phyloP scores from a whole-genome alignment of 345 rosid species.

The Melastoma malabathricum region DNA sequence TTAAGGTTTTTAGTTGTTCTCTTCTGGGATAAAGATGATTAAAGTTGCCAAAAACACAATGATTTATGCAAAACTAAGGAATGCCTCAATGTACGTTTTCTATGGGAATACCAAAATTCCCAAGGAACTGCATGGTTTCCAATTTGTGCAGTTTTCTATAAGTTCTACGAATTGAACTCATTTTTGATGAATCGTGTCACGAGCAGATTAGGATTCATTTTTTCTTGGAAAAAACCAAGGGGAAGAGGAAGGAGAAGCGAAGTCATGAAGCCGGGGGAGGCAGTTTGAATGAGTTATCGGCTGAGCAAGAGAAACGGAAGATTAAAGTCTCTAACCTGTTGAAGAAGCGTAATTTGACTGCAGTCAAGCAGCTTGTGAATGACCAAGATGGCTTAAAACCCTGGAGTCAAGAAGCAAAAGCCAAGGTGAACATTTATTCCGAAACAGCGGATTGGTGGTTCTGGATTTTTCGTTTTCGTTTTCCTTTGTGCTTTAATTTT shows the following conservation, averaged over 20 bases:
- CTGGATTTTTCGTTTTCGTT: too few species aligned
- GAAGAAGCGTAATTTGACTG: conserved; percentile 65
- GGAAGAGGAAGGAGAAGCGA: conserved; percentile 29
- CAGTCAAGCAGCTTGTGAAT: conserved; percentile 69
- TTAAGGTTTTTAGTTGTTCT: too few species aligned
- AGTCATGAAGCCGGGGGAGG: conserved; percentile 23
- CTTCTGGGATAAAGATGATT: too few species aligned
- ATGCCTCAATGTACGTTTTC: too few species aligned
- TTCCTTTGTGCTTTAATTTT: too few species aligned
- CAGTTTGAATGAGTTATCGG: conserved; percentile 24
- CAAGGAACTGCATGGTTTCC: too few species aligned
- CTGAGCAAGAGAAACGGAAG: conserved; percentile 53
- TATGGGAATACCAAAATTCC: too few species aligned
- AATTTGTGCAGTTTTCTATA: conserved; percentile 1
- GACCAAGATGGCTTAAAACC: conserved; percentile 53
- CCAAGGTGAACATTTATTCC: conserved; percentile 51
- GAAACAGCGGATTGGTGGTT: conserved; percentile 1
- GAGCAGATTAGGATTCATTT: conserved; percentile 51
- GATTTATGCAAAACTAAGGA: too few species aligned
- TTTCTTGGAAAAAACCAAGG: conserved; percentile 66
- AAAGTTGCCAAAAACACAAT: too few species aligned
- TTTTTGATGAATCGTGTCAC: too few species aligned
- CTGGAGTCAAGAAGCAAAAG: conserved; percentile 62
- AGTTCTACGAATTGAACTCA: too few species aligned
- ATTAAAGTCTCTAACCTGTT: conserved; percentile 62